These are phyloP conservation scores for Rosa rugosa DNA, from an alignment of 306 rosid genomes.

Conservation along the genomic window DNA sequence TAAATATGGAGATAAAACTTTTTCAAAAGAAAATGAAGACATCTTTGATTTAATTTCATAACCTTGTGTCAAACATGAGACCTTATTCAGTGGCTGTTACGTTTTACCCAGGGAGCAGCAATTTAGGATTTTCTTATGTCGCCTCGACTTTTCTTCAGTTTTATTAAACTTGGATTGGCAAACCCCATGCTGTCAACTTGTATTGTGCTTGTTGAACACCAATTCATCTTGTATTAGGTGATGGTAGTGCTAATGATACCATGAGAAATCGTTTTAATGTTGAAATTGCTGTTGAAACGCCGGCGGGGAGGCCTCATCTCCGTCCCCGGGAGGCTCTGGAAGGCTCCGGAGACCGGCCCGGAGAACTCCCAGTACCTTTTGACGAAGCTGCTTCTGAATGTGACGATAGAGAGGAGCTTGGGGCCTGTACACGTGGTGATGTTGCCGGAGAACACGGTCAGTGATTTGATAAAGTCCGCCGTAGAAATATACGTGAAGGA, in stretches of 20 bases:
- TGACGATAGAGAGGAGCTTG: constrained; percentile 50
- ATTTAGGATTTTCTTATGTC: not conserved
- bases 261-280: not conserved
- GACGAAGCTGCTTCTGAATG: constrained; percentile 51
- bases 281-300: constrained; percentile 4
- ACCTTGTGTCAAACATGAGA: not conserved
- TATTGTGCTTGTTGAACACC: not conserved
- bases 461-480: constrained; percentile 42
- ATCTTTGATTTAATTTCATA: not conserved
- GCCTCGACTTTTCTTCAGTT: not conserved
- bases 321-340: constrained; percentile 11
- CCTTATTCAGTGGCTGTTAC: not conserved
- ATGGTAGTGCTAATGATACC: not conserved
- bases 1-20: not conserved
- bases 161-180: not conserved
- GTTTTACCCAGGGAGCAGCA: not conserved
- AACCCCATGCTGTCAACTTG: not conserved
- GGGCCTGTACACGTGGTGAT: constrained; percentile 58
- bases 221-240: not conserved
- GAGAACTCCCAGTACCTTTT: constrained; percentile 10
- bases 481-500: constrained; percentile 44
- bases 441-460: constrained; percentile 42
- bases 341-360: constrained; percentile 6
- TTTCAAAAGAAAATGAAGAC: not conserved
- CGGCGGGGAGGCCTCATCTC: constrained; percentile 31